phyloP scores from a whole-genome alignment of 257 asterid genomes.

The Solanum chiquidenum region DNA sequence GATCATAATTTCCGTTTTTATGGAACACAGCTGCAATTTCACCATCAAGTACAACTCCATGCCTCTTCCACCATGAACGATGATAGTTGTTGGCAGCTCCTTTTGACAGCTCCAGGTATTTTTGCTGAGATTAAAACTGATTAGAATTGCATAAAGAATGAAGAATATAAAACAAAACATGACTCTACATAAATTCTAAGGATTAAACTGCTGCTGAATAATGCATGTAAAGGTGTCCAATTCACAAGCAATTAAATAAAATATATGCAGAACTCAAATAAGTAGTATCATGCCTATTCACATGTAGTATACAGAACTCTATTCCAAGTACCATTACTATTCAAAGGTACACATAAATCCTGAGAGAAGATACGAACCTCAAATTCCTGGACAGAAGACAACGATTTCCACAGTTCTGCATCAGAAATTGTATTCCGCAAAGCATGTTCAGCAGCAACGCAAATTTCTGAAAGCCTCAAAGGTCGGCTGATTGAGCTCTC shows the following conservation, averaged over 20 bases:
- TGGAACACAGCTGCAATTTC: slow-evolving; percentile 91
- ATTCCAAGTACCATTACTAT: neutral
- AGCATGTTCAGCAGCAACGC: slow-evolving; percentile 94
- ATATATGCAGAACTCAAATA: neutral
- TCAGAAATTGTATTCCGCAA: slow-evolving; percentile 68
- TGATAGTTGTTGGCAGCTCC: slow-evolving; percentile 98
- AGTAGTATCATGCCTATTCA: neutral
- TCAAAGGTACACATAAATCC: neutral
- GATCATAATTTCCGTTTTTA: slow-evolving; percentile 70
- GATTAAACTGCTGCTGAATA: neutral
- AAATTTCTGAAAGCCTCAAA: slow-evolving; percentile 92
- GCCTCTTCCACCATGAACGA: slow-evolving; percentile 99
- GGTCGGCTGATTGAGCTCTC: slow-evolving; percentile 78
- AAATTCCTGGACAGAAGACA: slow-evolving; percentile 74
- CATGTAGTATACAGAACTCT: neutral
- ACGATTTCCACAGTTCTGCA: slow-evolving; percentile 49
- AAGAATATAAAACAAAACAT: neutral
- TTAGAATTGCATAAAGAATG: slow-evolving; percentile 8
- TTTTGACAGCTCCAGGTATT: slow-evolving; percentile 82
- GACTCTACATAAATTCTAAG: neutral
- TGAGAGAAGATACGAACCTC: slow-evolving; percentile 48
- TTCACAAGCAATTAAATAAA: neutral
- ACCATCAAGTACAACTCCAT: slow-evolving; percentile 98
- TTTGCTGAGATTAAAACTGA: slow-evolving; percentile 33
- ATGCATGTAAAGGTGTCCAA: slow-evolving; percentile 6